Base-by-base conservation (phyloP, 1,284 basidiomycete species). In the Puccinia novopanici region DNA sequence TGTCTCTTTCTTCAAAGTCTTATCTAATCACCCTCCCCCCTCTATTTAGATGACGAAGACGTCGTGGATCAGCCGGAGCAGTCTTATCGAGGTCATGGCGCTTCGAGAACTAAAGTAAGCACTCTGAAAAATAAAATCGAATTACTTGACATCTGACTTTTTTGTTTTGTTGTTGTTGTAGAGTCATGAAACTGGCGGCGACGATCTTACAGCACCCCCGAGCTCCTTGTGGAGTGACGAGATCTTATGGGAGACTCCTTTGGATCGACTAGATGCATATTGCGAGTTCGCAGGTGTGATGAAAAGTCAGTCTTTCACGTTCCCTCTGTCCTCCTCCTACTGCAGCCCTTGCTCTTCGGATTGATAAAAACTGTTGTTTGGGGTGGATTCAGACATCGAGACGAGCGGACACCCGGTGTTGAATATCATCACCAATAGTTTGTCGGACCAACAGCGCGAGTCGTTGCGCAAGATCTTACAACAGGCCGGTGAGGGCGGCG, bases 201-300 rank as follows among this genome's bases (percentile, higher is more conserved):
- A 71, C 50, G 76, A 71, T 5, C n/a, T 34, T 5, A 55, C 65
- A 3, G 24, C 54, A 13, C 65, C 76, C n/a, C 63, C 76, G 9
- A 78, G 76, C 52, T 78, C 76, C 24, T 27, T 82, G 0, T 85
- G 84, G 83, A 83, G 82, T 54, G 83, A 84, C 48, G 84, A 85
- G 68, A 82, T 84, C 37, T 75, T 84, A 3, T 85, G 84, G 83
- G 83, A 83, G 13, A 84, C 84, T 9, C 84, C 84, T 6, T 78
- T 85, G 40, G 84, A 85, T 78, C 77, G 82, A 67, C 71, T 84
- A 34, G 84, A 85, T 74, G 82, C 82, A 10, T 85, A 85, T 65
- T 76, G 80, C 37, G 75, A 82, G 12, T 85, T 85, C 77, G 82
- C 82, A 17, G 40, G 40, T 0, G 81, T 83, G 2, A 76, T 85